Conservation (phyloP, 2,329 filamentous ascomycete species). For the Xylaria digitata region DNA sequence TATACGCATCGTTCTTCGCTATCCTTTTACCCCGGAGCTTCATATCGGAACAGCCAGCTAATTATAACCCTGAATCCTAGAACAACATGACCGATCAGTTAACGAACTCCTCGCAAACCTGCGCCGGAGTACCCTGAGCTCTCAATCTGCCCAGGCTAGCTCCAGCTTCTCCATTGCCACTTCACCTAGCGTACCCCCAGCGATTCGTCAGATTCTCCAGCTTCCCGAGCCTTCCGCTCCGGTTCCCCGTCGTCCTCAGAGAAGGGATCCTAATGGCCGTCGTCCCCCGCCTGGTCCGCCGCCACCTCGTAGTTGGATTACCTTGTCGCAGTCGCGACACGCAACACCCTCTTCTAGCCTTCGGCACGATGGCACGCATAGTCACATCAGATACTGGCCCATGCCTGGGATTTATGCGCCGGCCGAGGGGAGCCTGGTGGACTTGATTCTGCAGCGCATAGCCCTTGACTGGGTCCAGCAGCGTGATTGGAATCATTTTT, state of each 20-base stretch:
- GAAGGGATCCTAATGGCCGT: slow-evolving; percentile 61
- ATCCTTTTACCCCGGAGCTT: background rate
- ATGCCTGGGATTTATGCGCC: slow-evolving; percentile 61
- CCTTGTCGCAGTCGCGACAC: slow-evolving; percentile 50
- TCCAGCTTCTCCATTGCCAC: slow-evolving; percentile 48
- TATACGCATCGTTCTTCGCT: background rate
- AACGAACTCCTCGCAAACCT: slow-evolving; percentile 70
- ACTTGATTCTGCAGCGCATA: slow-evolving; percentile 62
- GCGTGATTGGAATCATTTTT: slow-evolving; percentile 65
- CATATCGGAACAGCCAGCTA: background rate
- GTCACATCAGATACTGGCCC: slow-evolving; percentile 41
- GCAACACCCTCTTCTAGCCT: slow-evolving; percentile 42
- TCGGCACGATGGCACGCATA: slow-evolving; percentile 18
- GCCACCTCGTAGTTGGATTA: slow-evolving; percentile 68
- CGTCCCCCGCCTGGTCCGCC: slow-evolving; percentile 68
- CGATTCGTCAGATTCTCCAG: slow-evolving; percentile 68
- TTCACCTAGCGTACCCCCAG: slow-evolving; percentile 67
- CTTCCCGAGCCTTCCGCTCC: slow-evolving; percentile 68
- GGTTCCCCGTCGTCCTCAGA: slow-evolving; percentile 58
- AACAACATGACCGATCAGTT: slow-evolving; percentile 59
- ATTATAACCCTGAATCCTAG: slow-evolving; percentile 37
- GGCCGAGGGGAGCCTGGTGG: slow-evolving; percentile 61
- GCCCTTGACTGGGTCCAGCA: slow-evolving; percentile 67
- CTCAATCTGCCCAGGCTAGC: slow-evolving; percentile 47
- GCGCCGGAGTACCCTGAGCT: slow-evolving; percentile 57